Evolutionary conservation across 148 eudicot genomes (phyloP).

Genomic region (Chenopodium album): DNA sequence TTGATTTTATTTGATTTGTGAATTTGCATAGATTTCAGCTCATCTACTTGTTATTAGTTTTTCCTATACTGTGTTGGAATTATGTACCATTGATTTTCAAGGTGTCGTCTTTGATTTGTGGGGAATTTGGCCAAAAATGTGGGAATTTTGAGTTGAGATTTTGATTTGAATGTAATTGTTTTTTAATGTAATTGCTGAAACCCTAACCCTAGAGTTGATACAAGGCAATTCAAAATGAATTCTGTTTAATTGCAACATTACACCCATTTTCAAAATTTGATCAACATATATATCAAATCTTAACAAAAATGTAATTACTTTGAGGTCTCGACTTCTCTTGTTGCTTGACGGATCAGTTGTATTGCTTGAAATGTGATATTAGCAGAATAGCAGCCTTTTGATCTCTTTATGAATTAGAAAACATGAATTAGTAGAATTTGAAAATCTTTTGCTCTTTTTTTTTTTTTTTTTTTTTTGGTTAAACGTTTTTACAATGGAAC

Average conservation of each 20-base stretch:
- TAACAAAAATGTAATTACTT: no score
- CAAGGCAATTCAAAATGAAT: background rate
- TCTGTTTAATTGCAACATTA: no score
- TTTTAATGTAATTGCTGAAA: background rate
- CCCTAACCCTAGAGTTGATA: background rate
- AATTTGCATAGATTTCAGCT: background rate
- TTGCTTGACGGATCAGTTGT: background rate
- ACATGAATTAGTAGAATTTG: no score
- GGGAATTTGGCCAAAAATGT: background rate
- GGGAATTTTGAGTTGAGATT: background rate
- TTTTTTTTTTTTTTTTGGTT: no score
- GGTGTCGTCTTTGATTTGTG: background rate
- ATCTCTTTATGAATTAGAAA: no score
- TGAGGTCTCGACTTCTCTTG: no score
- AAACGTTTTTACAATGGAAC: background rate
- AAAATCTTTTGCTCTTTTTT: no score
- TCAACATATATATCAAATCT: no score
- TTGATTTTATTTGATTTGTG: background rate
- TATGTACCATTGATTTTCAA: background rate
- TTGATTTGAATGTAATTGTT: background rate
- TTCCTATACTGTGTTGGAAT: background rate
- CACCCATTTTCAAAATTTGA: no score
- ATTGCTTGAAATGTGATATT: slow-evolving; percentile 3
- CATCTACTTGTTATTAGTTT: background rate
- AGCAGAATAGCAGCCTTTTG: background rate